Base-by-base conservation (phyloP, 495 filamentous ascomycete species). In the Neurospora africana region DNA sequence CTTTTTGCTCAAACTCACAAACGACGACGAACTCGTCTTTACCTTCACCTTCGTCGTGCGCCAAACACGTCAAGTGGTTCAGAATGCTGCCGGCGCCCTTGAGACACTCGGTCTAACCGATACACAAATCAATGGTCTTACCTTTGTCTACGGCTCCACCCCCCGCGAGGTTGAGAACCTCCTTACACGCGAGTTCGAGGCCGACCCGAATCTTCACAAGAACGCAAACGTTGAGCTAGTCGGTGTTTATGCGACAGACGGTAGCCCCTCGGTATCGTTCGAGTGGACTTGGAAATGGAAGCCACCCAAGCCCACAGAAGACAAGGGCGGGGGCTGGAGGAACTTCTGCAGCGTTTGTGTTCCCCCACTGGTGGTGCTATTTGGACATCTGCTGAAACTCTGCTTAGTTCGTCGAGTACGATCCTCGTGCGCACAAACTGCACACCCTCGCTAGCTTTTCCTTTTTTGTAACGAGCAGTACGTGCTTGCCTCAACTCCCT, bases 261-360 rank as follows among this genome's bases (percentile, higher is more conserved):
- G 93, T 21, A 91, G 86, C 73, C 83, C 90, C 13, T 94, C 93
- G 5, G 91, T 97, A 68, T 91, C 94, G 33, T 97, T 98, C 79
- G 90, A 95, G 38, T 99, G 95, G 93, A 89, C 89, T 23, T 99
- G 95, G 95, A 93, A 88, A 84, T 99, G 95, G 95, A 92, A 91
- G 75, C 93, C 95, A 17, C 95, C 95, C 19, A 97, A 93, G 83
- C 65, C 83, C 30, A 81, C 80, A 38, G 95, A 98, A 76, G 95
- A 98, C 77, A 90, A 89, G 75, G 93, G 91, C 53, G 93, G 92
- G 44, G 95, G 95, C 33, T 98, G 95, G 95, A 91, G 92, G 76
- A 98, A 94, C 76, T 91, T 89, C 77, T 98, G 95, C 86, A 97
- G 93, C 76, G 91, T 92, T 81, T 67, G 86, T 81, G 39, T 39